Conservation (phyloP, 495 filamentous ascomycete species). For the Coniosporium apollinis region DNA sequence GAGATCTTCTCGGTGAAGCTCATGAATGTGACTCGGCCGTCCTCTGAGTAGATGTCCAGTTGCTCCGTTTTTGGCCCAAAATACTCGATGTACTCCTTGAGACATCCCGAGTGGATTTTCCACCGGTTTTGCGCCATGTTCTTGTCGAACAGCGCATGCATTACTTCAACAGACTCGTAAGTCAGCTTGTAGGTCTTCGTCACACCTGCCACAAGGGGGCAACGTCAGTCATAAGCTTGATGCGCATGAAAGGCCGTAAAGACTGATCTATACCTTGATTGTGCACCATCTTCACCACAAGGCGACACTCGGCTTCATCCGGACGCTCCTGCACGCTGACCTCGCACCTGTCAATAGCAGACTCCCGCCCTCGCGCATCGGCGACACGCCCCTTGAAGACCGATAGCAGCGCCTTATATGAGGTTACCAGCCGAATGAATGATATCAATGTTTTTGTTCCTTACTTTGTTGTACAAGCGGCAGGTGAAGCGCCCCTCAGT, state of each 20-base stretch:
- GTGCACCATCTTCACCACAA: constrained; percentile 70
- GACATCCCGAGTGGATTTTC: constrained; percentile 53
- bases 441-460: constrained; percentile 2
- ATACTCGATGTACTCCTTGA: constrained; percentile 78
- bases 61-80: constrained; percentile 85
- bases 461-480: constrained; percentile 53
- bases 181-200: constrained; percentile 84
- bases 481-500: constrained; percentile 48
- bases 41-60: constrained; percentile 68
- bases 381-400: constrained; percentile 49
- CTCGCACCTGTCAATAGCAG: constrained; percentile 73
- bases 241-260: neutral
- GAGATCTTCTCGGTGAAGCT: constrained; percentile 88
- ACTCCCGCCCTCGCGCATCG: constrained; percentile 51
- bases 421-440: constrained; percentile 1
- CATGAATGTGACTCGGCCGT: constrained; percentile 58
- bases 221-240: neutral
- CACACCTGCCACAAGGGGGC: constrained; percentile 40
- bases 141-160: constrained; percentile 76
- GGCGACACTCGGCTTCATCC: constrained; percentile 54
- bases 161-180: constrained; percentile 65
- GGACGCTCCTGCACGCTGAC: constrained; percentile 61
- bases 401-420: constrained; percentile 46
- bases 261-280: constrained; percentile 46
- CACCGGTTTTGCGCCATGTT: constrained; percentile 54